A percentile compares a stretch with the other conserved stretches of the same genome.
Evolutionary conservation across 495 filamentous ascomycete species (phyloP).

Genomic region (Lichina pygmaea): DNA sequence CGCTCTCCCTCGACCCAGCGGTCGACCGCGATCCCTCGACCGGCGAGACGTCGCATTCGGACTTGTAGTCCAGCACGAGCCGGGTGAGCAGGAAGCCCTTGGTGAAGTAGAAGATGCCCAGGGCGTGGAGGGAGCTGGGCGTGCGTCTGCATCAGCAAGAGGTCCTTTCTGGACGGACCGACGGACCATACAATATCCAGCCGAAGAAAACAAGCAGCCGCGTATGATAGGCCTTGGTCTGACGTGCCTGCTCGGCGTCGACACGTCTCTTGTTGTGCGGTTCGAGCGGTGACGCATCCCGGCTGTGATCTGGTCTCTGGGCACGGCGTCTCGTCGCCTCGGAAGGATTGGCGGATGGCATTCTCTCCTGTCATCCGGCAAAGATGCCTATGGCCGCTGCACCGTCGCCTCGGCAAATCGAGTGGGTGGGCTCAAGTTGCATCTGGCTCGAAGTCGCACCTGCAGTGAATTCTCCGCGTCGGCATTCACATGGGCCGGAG

Average conservation of each 20-base stretch:
- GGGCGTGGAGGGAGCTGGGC: conserved; percentile 39
- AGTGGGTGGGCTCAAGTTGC: no score
- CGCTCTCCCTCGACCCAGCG: conserved; percentile 25
- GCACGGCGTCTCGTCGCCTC: no score
- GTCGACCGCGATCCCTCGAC: conserved; percentile 18
- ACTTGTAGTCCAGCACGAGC: conserved; percentile 69
- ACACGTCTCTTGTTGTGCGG: conserved; percentile 1
- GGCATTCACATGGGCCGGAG: no score
- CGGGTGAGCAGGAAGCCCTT: conserved; percentile 92
- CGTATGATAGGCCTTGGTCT: conserved; percentile 26
- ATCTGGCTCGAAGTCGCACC: no score
- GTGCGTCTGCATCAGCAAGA: conserved; percentile 3
- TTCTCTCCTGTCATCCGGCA: neutral
- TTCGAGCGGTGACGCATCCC: no score
- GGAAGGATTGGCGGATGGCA: neutral
- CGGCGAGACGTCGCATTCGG: conserved; percentile 49
- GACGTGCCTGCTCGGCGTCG: conserved; percentile 15
- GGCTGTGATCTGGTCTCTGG: no score
- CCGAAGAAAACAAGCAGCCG: conserved; percentile 22
- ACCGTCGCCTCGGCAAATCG: no score
- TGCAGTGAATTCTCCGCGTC: no score
- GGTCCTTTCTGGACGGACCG: neutral
- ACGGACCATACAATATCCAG: conserved; percentile 14
- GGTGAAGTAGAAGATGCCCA: conserved; percentile 77
- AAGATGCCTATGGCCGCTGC: neutral